Base-by-base conservation (phyloP, 257 asterid species). In the Solanum arcanum region DNA sequence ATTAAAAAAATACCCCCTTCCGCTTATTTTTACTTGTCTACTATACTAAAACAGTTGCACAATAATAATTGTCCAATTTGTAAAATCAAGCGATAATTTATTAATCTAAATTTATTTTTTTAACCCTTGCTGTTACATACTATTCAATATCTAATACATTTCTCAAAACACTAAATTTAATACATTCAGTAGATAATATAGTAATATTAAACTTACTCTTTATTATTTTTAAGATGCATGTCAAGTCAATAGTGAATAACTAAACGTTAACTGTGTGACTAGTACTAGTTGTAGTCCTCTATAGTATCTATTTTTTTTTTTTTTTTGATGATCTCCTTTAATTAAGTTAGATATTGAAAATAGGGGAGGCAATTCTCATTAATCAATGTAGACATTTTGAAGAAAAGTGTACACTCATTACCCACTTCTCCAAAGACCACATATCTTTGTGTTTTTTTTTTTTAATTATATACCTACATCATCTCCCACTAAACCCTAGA, bases 351-450 rank as follows among this genome's bases (percentile, higher is more conserved):
- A 27, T 39, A 80, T 29, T 47, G 39, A 80, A 29, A 42, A 27
- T 9, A 3, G 2, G 18, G 44, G 25, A 16, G 29, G 64, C 16
- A 44, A 78, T 41, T 49, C 60, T 16, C 60, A 76, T 88, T 20
- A 78, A 74, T 20, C 68, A 75, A 88, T 84, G 82, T 74, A 80
- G 69, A 89, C 92, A 92, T 90, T 90, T 91, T 83, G 66, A 89
- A 90, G 70, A 76, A 74, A 90, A 89, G 94, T 92, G 93, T 89
- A 91, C 95, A 95, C 92, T 93, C 95, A 91, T 87, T 89, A 82
- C 91, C 88, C 97, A 96, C 93, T 93, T 78, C 87, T 86, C 77
- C 42, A 84, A 86, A 86, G 85, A 72, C 86, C 76, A 84, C 52
- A 81, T 86, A 76, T 88, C 91, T 91, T 64, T 16, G 18, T 91